Evolutionary conservation across 495 filamentous ascomycete species (phyloP).

Genomic region (Penicillium macrosclerotiorum): DNA sequence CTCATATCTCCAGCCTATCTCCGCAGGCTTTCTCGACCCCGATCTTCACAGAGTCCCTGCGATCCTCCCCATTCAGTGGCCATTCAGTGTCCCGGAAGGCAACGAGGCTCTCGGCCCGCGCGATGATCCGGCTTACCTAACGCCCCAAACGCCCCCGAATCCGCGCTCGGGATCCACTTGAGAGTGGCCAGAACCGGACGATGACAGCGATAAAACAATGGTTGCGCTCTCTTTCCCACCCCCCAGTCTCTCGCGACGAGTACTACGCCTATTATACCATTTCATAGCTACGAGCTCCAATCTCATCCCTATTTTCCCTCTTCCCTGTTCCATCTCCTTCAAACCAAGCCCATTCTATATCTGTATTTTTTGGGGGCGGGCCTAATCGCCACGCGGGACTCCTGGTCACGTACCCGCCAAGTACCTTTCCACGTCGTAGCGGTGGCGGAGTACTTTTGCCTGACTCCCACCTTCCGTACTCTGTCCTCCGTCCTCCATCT

Average conservation of each 20-base stretch:
- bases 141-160: slow-evolving; percentile 4
- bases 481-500: slow-evolving; percentile 7
- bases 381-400: too few species aligned
- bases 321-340: too few species aligned
- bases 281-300: too few species aligned
- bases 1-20: too few species aligned
- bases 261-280: too few species aligned
- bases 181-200: slow-evolving; percentile 16
- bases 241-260: too few species aligned
- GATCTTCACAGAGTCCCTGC: not conserved
- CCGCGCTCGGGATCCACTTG: slow-evolving; percentile 1
- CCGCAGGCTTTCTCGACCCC: too few species aligned
- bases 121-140: slow-evolving; percentile 18
- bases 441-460: slow-evolving; percentile 29
- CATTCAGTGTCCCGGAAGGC: not conserved
- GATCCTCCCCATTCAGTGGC: too few species aligned
- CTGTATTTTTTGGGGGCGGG: too few species aligned
- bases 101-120: slow-evolving; percentile 7
- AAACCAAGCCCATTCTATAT: too few species aligned
- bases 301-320: too few species aligned
- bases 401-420: slow-evolving; percentile 11
- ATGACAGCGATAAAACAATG: not conserved
- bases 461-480: not conserved
- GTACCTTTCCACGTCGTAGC: slow-evolving; percentile 18
- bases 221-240: too few species aligned